Conservation (phyloP, 345 rosid genomes). For the Aquilaria yunnanensis region DNA sequence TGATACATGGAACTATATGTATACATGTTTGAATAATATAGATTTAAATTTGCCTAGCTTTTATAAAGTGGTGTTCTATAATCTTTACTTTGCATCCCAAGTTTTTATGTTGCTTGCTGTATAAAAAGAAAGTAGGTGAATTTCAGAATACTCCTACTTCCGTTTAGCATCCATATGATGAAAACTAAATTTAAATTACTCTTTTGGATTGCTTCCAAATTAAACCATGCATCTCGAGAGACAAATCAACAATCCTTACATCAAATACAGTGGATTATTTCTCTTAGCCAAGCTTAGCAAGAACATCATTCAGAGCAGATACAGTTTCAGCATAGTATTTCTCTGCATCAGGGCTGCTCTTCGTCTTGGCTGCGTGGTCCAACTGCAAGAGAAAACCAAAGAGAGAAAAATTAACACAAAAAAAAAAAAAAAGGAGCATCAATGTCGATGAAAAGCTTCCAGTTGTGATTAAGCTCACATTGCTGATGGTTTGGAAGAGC, state of each 20-base stretch:
- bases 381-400: slow-evolving; percentile 29
- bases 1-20: no score
- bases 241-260: slow-evolving; percentile 4
- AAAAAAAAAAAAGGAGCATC: neutral
- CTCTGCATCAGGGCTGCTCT: slow-evolving; percentile 78
- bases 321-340: slow-evolving; percentile 77
- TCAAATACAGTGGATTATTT: slow-evolving; percentile 7
- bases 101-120: neutral
- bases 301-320: slow-evolving; percentile 69
- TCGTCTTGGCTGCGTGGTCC: slow-evolving; percentile 88
- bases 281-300: slow-evolving; percentile 77
- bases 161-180: no score
- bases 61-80: no score
- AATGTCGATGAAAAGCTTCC: neutral
- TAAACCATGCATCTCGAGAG: neutral
- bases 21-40: no score
- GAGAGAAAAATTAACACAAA: slow-evolving; percentile 7
- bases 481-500: slow-evolving; percentile 60
- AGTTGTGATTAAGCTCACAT: slow-evolving; percentile 27
- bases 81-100: no score
- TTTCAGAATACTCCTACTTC: no score
- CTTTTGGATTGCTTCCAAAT: slow-evolving; percentile 4
- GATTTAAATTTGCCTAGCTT: no score
- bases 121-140: slow-evolving; percentile 9
- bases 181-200: no score